Evolutionary conservation across 2,329 filamentous ascomycete species (phyloP).

Genomic region (Phoma sp.): DNA sequence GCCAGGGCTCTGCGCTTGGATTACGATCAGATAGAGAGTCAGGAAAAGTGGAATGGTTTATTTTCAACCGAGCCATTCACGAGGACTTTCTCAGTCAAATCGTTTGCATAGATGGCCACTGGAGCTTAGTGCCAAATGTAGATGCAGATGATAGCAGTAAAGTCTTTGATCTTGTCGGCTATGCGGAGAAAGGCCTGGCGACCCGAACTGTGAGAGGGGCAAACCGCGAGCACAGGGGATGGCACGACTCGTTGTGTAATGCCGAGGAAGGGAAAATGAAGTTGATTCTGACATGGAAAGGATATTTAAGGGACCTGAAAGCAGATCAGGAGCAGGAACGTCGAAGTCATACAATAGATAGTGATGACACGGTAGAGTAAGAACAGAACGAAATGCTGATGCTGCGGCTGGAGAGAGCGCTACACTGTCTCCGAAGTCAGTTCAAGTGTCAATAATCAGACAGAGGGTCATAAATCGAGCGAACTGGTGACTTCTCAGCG

Average conservation of each 20-base stretch:
- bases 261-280: conserved; percentile 46
- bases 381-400: not conserved
- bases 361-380: not conserved
- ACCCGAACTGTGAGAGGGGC: conserved; percentile 10
- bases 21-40: conserved; percentile 19
- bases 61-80: conserved; percentile 21
- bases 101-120: not conserved
- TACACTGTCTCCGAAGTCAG: not conserved
- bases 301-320: conserved; percentile 9
- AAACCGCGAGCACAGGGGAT: conserved; percentile 27
- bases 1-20: conserved; percentile 30
- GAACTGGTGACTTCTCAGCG: no score
- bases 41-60: conserved; percentile 29
- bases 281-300: conserved; percentile 19
- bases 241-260: conserved; percentile 20
- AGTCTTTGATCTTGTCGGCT: conserved; percentile 31
- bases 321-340: not conserved
- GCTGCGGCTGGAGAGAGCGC: not conserved
- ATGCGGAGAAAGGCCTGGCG: conserved; percentile 14
- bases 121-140: not conserved
- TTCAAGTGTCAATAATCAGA: no score
- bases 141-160: conserved; percentile 1
- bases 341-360: not conserved
- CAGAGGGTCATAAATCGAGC: no score
- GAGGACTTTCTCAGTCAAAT: conserved; percentile 5